Evolutionary conservation across 2,329 filamentous ascomycete species (phyloP), one percentile per base, ranked within the genome.

Genomic region (Trematosphaeria pertusa): DNA sequence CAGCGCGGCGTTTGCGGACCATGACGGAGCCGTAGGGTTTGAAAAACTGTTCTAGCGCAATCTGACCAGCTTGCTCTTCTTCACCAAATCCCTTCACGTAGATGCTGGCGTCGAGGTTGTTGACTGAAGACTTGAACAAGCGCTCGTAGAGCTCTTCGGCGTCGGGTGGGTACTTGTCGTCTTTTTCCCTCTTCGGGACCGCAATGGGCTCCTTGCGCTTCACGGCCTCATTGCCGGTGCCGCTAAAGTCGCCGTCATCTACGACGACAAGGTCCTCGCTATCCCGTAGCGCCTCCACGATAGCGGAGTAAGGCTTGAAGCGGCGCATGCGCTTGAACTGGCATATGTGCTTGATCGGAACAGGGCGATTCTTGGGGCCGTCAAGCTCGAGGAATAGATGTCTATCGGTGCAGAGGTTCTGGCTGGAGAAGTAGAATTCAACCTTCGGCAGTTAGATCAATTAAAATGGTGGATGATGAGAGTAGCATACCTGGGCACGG

Each of bases 31-130:
- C 93, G 70, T 86, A 92, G 48, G 87, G 82, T 45, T 86, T 81
- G 72, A 97, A 96, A 79, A 96, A 97, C 51, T 86, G 86, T 78
- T 99, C 94, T 46, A 99, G 87, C 55, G 97, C 91, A 71, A 96
- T 91, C 74, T 97, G 94, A 20, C 91, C 93, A 51, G 84, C 87
- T 9, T 87, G 81, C n/a, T 82, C 80, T 75, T 96, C 92, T 34
- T 88, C 83, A 34, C 91, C 91, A 64, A 99, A 99, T 38, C 92
- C 93, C 80, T 97, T 99, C 62, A 84, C 91, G 73, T 99, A 99
- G 67, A 96, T 83, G 63, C 87, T 93, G 48, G 87, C 81, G 48
- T 83, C 81, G 72, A 92, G 87, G 46, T 83, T 83, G 70, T 85
- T 81, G 63, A 85, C 83, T 57, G 82, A 79, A 20, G 80, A 81